phyloP scores from a whole-genome alignment of 202 grass and related monocot genomes.

The Panicum virgatum region DNA sequence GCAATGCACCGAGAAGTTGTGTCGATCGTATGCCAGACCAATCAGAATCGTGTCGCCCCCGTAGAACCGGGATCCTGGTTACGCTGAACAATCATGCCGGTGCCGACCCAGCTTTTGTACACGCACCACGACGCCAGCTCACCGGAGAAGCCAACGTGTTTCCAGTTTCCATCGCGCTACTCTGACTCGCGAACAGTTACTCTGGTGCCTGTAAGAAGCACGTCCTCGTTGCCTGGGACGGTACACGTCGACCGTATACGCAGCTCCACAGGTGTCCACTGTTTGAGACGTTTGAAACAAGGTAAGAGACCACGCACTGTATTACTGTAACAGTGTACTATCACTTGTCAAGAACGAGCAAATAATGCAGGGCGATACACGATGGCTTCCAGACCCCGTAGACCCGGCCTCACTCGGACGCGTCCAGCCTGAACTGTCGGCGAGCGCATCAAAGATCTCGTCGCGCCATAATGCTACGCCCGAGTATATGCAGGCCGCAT shows the following conservation, averaged over 20 bases:
- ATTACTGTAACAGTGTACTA: background rate
- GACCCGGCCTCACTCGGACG: constrained; percentile 1
- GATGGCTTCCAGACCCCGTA: constrained; percentile 2
- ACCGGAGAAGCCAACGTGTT: background rate
- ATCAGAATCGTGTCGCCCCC: background rate
- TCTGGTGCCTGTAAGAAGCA: background rate
- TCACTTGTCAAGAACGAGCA: background rate
- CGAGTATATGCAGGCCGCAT: constrained; percentile 18
- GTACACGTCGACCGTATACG: background rate
- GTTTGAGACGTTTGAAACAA: no score
- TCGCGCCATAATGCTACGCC: background rate
- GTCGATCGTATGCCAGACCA: background rate
- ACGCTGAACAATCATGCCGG: background rate
- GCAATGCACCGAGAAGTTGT: background rate
- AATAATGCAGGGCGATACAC: constrained; percentile 4
- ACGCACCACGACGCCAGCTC: background rate
- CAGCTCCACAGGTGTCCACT: background rate
- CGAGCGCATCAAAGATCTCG: constrained; percentile 26
- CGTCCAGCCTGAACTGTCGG: constrained; percentile 29
- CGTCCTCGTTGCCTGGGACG: background rate
- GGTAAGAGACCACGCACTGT: no score
- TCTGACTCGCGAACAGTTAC: background rate
- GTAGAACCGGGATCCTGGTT: background rate
- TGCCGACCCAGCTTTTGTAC: background rate
- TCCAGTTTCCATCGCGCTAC: background rate